Conservation (phyloP, 331 rosid genomes). For the Pyrus hybrid region DNA sequence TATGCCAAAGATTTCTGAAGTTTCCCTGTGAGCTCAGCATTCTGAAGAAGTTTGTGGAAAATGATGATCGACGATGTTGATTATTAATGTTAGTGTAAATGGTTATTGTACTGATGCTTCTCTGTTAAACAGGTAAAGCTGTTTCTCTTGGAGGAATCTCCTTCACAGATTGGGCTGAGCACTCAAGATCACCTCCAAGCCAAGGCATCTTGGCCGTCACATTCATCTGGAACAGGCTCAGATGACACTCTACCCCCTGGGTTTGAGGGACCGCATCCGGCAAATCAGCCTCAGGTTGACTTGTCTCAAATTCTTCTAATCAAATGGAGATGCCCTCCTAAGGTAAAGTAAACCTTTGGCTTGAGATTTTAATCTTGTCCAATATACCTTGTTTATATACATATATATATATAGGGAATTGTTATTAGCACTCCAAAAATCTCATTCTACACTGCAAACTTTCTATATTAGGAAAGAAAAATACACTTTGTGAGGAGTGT, state of each 20-base stretch:
- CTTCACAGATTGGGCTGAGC: constrained; percentile 69
- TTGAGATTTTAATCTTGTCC: neutral
- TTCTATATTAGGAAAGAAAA: too few relatives aligned
- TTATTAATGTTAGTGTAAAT: neutral
- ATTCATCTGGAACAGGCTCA: constrained; percentile 52
- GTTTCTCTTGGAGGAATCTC: constrained; percentile 87
- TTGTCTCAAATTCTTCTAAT: constrained; percentile 61
- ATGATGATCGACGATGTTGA: neutral
- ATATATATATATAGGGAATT: too few relatives aligned
- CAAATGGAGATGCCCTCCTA: constrained; percentile 62
- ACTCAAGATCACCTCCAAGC: constrained; percentile 97
- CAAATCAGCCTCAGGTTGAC: constrained; percentile 48
- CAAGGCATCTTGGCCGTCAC: constrained; percentile 52
- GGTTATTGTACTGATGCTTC: constrained; percentile 8
- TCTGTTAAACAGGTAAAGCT: constrained; percentile 51
- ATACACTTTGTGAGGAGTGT: too few relatives aligned
- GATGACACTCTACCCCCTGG: constrained; percentile 85
- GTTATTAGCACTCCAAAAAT: too few relatives aligned
- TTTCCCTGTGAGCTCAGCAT: neutral
- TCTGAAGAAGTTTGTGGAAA: neutral
- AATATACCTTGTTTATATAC: neutral
- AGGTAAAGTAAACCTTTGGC: constrained; percentile 32
- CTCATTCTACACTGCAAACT: too few relatives aligned
- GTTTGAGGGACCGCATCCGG: constrained; percentile 63
- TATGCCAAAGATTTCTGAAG: neutral